Evolutionary conservation across 805 yeast genomes (phyloP).

Genomic region (Lipomyces starkeyi): DNA sequence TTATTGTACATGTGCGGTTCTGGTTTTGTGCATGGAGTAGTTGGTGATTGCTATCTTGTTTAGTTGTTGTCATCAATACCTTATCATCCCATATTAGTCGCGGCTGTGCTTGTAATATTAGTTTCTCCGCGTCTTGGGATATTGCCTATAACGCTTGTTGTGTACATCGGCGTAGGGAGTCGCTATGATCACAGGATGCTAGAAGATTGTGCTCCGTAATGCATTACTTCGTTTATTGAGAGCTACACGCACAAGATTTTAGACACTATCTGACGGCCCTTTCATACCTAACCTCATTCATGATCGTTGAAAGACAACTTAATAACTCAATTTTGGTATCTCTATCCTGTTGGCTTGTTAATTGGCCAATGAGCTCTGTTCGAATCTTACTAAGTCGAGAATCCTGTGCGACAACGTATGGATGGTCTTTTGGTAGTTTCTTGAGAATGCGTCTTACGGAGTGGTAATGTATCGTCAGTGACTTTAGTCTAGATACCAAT

Average conservation of each 20-base stretch:
- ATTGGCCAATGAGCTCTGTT: conserved; percentile 5
- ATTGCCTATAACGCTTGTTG: too few relatives aligned
- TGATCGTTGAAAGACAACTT: neutral
- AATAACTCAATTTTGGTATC: neutral
- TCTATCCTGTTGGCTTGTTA: neutral
- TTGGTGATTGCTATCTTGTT: neutral
- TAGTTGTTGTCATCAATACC: neutral
- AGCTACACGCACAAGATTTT: neutral
- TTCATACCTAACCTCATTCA: neutral
- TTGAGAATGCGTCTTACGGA: neutral
- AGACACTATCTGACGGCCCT: neutral
- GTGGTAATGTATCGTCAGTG: conserved; percentile 9
- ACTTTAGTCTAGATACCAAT: conserved; percentile 1
- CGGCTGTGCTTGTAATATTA: neutral
- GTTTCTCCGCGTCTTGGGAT: too few relatives aligned
- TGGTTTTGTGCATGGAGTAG: neutral
- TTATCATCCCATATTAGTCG: neutral
- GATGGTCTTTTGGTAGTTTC: conserved; percentile 24
- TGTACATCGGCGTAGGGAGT: too few relatives aligned
- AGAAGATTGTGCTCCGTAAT: neutral
- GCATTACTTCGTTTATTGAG: neutral
- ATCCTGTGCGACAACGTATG: conserved; percentile 26
- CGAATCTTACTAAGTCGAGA: conserved; percentile 12
- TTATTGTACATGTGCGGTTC: neutral
- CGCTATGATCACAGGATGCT: neutral